phyloP scores from a whole-genome alignment of 148 eudicot genomes.

The Heliosperma pusillum region DNA sequence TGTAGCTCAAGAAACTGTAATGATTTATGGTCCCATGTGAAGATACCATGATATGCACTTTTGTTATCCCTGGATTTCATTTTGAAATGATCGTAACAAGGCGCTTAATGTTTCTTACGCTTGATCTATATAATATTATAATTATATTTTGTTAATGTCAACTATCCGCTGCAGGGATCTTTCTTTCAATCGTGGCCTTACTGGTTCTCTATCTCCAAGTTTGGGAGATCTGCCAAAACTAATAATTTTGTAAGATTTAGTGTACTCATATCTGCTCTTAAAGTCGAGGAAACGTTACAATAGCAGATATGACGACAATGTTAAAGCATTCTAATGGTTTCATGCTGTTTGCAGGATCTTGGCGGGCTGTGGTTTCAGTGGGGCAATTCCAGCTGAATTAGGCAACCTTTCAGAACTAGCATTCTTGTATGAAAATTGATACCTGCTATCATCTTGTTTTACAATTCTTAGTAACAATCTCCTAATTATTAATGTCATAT shows the following conservation, averaged over 20 bases:
- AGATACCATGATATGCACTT: background rate
- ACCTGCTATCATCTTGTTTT: background rate
- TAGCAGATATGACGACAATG: background rate
- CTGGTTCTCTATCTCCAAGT: slow-evolving; percentile 63
- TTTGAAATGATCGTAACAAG: background rate
- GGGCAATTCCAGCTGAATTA: slow-evolving; percentile 70
- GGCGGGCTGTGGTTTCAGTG: slow-evolving; percentile 86
- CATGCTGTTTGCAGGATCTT: slow-evolving; percentile 53
- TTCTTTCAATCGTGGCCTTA: slow-evolving; percentile 69
- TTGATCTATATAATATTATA: background rate
- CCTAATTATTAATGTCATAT: background rate
- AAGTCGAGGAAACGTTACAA: background rate
- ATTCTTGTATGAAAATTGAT: slow-evolving; percentile 50
- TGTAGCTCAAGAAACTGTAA: background rate
- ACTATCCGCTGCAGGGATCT: slow-evolving; percentile 56
- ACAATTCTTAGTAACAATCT: background rate
- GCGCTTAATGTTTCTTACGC: background rate
- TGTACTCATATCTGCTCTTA: slow-evolving; percentile 3
- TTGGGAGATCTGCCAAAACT: slow-evolving; percentile 67
- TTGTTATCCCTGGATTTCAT: background rate
- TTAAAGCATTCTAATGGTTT: background rate
- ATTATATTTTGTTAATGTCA: background rate
- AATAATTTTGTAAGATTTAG: slow-evolving; percentile 54
- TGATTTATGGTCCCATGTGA: background rate
- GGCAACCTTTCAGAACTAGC: slow-evolving; percentile 66